phyloP scores from a whole-genome alignment of 495 filamentous ascomycete genomes.

The Neurospora cerealis region DNA sequence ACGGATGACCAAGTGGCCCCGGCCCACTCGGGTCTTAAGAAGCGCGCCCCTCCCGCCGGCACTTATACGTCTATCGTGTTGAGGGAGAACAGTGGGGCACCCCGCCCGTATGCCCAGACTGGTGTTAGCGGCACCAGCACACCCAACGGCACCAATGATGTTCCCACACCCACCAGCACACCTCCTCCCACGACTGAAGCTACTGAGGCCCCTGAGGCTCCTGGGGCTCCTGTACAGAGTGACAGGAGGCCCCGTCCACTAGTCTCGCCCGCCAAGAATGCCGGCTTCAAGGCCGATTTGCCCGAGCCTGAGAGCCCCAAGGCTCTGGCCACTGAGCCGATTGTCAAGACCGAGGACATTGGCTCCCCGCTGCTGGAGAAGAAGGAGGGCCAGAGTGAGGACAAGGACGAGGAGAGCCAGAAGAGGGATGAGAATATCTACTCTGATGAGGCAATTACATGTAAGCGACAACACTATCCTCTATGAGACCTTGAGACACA shows the following conservation, averaged over 20 bases:
- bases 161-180: slow-evolving; percentile 50
- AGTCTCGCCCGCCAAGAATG: slow-evolving; percentile 37
- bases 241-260: slow-evolving; percentile 33
- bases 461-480: not conserved
- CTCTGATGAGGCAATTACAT: slow-evolving; percentile 55
- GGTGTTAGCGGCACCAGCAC: slow-evolving; percentile 32
- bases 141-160: slow-evolving; percentile 38
- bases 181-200: slow-evolving; percentile 34
- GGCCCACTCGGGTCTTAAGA: slow-evolving; percentile 49
- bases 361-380: slow-evolving; percentile 41
- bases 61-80: slow-evolving; percentile 35
- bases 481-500: too few species aligned
- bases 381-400: slow-evolving; percentile 41
- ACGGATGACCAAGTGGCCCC: slow-evolving; percentile 73
- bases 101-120: slow-evolving; percentile 24
- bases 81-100: slow-evolving; percentile 25
- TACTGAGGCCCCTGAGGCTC: not conserved
- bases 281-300: slow-evolving; percentile 55
- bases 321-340: slow-evolving; percentile 61
- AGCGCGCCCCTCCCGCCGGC: slow-evolving; percentile 48
- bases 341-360: slow-evolving; percentile 47
- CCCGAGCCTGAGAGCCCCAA: slow-evolving; percentile 69
- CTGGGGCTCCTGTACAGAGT: slow-evolving; percentile 21
- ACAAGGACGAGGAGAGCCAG: slow-evolving; percentile 53
- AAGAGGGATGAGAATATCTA: slow-evolving; percentile 83